Evolutionary conservation across 495 filamentous ascomycete species (phyloP).

Genomic region (Trichoderma orchidacearum): DNA sequence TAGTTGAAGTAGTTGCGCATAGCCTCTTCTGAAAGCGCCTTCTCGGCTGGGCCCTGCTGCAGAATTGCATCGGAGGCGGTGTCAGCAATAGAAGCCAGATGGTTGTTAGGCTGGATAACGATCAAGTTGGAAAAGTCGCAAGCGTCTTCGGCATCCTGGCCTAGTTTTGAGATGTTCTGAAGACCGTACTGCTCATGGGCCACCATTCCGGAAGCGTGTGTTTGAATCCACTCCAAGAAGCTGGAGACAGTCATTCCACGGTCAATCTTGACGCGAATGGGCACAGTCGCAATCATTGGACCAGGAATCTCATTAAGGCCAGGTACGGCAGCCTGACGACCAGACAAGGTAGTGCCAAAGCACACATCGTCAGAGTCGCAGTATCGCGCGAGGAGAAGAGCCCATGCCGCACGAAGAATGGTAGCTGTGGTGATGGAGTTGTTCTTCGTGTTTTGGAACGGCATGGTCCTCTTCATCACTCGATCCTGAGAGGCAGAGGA

Average conservation of each 20-base stretch:
- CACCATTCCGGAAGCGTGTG: slow-evolving; percentile 21
- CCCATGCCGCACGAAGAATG: slow-evolving; percentile 32
- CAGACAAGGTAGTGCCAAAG: slow-evolving; percentile 33
- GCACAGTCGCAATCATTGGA: slow-evolving; percentile 45
- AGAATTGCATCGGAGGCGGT: background rate
- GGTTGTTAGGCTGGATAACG: background rate
- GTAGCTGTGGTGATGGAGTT: slow-evolving; percentile 24
- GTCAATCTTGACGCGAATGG: slow-evolving; percentile 23
- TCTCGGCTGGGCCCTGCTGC: background rate
- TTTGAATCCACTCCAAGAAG: slow-evolving; percentile 18
- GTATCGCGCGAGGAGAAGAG: slow-evolving; percentile 20
- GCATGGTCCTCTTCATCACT: background rate
- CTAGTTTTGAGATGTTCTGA: slow-evolving; percentile 17
- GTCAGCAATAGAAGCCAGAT: background rate
- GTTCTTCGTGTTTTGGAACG: slow-evolving; percentile 2
- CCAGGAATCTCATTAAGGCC: slow-evolving; percentile 36
- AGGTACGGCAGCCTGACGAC: slow-evolving; percentile 28
- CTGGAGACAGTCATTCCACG: slow-evolving; percentile 2
- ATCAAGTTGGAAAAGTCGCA: slow-evolving; percentile 1
- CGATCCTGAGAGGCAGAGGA: background rate
- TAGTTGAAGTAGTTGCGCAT: slow-evolving; percentile 1
- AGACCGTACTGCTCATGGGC: slow-evolving; percentile 32
- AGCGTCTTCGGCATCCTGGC: slow-evolving; percentile 1
- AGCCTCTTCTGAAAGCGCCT: background rate
- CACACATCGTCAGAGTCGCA: slow-evolving; percentile 27